These are phyloP conservation scores for Fusarium devonianum DNA, from an alignment of 2,329 filamentous ascomycete genomes.

Conservation along the genomic window DNA sequence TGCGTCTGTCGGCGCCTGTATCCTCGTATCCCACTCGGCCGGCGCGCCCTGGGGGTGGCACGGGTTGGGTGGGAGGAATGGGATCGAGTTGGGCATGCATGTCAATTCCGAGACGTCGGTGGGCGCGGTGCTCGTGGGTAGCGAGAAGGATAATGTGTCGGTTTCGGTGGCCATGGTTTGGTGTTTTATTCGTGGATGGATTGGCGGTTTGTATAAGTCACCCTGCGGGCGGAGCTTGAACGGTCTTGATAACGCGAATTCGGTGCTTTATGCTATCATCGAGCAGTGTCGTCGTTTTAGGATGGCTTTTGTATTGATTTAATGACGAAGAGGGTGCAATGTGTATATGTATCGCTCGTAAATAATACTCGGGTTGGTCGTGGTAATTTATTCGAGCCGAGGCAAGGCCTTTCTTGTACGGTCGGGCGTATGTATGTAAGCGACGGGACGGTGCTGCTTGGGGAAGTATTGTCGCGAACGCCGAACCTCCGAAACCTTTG, in stretches of 20 bases:
- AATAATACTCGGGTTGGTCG: constrained; percentile 1
- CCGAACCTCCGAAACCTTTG: constrained; percentile 29
- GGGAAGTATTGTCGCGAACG: constrained; percentile 22
- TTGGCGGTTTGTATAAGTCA: constrained; percentile 11
- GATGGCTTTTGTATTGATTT: neutral
- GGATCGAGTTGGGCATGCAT: constrained; percentile 35
- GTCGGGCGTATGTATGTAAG: constrained; percentile 31
- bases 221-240: constrained; percentile 15
- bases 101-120: constrained; percentile 43
- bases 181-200: neutral
- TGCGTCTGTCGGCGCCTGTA: constrained; percentile 28
- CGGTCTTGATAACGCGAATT: constrained; percentile 3
- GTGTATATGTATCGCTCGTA: neutral
- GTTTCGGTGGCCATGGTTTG: constrained; percentile 45
- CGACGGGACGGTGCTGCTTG: constrained; percentile 14
- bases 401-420: constrained; percentile 13
- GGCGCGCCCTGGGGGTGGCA: constrained; percentile 22
- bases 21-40: constrained; percentile 44
- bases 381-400: constrained; percentile 12
- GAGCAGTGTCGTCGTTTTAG: neutral
- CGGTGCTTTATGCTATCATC: constrained; percentile 25
- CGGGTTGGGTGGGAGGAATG: constrained; percentile 26
- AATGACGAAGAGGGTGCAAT: no score
- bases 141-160: constrained; percentile 44
- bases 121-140: constrained; percentile 44